A percentile compares a stretch with the other conserved stretches of the same genome.
phyloP scores from a whole-genome alignment of 345 rosid species.

The Gossypium australe region DNA sequence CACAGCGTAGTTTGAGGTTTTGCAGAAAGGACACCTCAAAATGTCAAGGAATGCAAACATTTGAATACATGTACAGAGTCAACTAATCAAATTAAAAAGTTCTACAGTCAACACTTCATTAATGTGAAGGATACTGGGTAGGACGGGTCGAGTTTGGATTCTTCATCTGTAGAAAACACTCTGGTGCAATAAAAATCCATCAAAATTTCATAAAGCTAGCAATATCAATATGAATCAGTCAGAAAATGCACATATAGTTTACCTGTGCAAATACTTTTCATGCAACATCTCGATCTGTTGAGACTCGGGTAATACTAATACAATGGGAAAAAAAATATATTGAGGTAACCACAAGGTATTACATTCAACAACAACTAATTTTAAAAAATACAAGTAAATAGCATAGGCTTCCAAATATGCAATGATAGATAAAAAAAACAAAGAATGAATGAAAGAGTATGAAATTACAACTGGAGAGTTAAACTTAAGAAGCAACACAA shows the following conservation, averaged over 20 bases:
- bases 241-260: slow-evolving; percentile 6
- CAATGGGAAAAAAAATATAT: slow-evolving; percentile 13
- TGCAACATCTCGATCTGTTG: slow-evolving; percentile 91
- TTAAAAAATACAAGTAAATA: not conserved
- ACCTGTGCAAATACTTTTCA: slow-evolving; percentile 98
- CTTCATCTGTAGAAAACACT: slow-evolving; percentile 99
- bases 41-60: slow-evolving; percentile 40
- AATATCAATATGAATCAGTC: slow-evolving; percentile 1
- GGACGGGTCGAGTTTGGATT: slow-evolving; percentile 86
- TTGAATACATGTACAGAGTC: not conserved
- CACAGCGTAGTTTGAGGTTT: slow-evolving; percentile 78
- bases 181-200: slow-evolving; percentile 35
- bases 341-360: slow-evolving; percentile 2
- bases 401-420: not conserved
- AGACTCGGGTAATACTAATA: slow-evolving; percentile 89
- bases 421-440: not conserved
- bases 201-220: slow-evolving; percentile 10
- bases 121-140: slow-evolving; percentile 87
- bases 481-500: not conserved
- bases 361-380: not conserved
- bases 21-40: slow-evolving; percentile 91
- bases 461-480: not conserved
- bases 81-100: not conserved
- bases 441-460: not conserved
- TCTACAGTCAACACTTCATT: slow-evolving; percentile 2